Percentiles rank a stretch among this genome's conserved stretches.
Conservation (phyloP, 2,329 filamentous ascomycete genomes). For the Curvularia hawaiiensis region DNA sequence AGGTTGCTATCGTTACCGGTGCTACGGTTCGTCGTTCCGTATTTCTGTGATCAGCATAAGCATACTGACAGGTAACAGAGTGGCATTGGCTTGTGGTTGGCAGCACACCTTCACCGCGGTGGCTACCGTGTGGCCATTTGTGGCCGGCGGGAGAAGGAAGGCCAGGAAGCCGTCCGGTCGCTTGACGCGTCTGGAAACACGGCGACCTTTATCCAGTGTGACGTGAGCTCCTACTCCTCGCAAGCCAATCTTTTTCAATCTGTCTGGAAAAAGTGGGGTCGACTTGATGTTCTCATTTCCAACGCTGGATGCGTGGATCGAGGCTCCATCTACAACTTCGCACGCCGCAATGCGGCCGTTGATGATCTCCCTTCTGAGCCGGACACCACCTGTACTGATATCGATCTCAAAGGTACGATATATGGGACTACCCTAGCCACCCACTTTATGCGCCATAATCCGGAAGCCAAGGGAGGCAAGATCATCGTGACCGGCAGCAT, state of each 20-base stretch:
- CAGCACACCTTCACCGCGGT: slow-evolving; percentile 42
- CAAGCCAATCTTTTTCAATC: slow-evolving; percentile 52
- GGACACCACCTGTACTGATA: slow-evolving; percentile 53
- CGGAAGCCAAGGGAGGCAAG: slow-evolving; percentile 47
- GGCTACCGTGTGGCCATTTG: slow-evolving; percentile 49
- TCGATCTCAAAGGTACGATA: slow-evolving; percentile 56
- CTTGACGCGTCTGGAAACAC: slow-evolving; percentile 32
- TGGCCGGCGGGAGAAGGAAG: slow-evolving; percentile 49
- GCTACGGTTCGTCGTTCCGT: slow-evolving; percentile 44
- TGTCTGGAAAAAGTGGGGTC: slow-evolving; percentile 52
- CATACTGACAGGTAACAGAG: slow-evolving; percentile 43
- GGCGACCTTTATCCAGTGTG: slow-evolving; percentile 52
- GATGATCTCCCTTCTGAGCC: slow-evolving; percentile 52
- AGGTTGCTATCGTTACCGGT: slow-evolving; percentile 51
- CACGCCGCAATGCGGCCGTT: slow-evolving; percentile 27
- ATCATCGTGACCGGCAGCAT: slow-evolving; percentile 54
- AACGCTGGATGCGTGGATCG: slow-evolving; percentile 59
- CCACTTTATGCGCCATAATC: slow-evolving; percentile 60
- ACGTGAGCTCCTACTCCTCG: slow-evolving; percentile 55
- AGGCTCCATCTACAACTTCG: slow-evolving; percentile 52
- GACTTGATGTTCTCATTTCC: slow-evolving; percentile 56
- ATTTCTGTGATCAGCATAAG: background rate
- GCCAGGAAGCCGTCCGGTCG: slow-evolving; percentile 29
- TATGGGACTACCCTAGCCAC: slow-evolving; percentile 57
- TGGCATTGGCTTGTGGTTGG: slow-evolving; percentile 54